Base-by-base conservation (phyloP, 2,329 filamentous ascomycete genomes). In the Trichoderma endophyticum region DNA sequence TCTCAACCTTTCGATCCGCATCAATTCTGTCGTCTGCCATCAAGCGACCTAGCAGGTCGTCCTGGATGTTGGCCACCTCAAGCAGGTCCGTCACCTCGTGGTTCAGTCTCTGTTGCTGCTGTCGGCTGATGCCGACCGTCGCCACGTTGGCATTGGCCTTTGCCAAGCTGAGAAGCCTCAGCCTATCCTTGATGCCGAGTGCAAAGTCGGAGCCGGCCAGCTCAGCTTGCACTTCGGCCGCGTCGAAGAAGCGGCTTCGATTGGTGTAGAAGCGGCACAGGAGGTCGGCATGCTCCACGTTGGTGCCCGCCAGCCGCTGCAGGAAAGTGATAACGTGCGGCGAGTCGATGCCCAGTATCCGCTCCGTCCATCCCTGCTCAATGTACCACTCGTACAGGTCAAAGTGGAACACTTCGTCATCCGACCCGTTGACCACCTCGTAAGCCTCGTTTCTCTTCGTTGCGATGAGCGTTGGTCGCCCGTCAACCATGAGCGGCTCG, bases 321-420 rank as follows among this genome's bases (percentile, higher is more conserved):
- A 99, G 88, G 80, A 97, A 99, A 2, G 91, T 92, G 56, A 97
- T 88, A 30, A 98, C 94, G 77, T 94, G 95, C 0, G 91, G 89
- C 6, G 95, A 97, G 71, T 95, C 89, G 66, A 96, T 94, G 43
- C 92, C 90, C 39, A 99, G 88, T 32, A 99, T 88, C 15, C 94
- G 91, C 74, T 98, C 94, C 11, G 90, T 92, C 90, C 93, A 95
- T 21, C 92, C 92, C 79, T 95, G 91, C 69, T 88, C 83, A 75
- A 98, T 90, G 81, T 99, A 99, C 95, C 96, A 99, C 78, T 98
- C 95, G 80, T 98, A 99, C n/a, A 99, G 86, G 77, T 93, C 94
- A 73, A 93, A 97, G 80, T 98, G 92, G 84, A 99, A 99, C 5
- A 98, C 93, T 78, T 98, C 93, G 76, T 99, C 96, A 15, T 91